These are phyloP conservation scores for Massarina eburnea DNA, from an alignment of 2,329 filamentous ascomycete genomes.

Conservation along the genomic window DNA sequence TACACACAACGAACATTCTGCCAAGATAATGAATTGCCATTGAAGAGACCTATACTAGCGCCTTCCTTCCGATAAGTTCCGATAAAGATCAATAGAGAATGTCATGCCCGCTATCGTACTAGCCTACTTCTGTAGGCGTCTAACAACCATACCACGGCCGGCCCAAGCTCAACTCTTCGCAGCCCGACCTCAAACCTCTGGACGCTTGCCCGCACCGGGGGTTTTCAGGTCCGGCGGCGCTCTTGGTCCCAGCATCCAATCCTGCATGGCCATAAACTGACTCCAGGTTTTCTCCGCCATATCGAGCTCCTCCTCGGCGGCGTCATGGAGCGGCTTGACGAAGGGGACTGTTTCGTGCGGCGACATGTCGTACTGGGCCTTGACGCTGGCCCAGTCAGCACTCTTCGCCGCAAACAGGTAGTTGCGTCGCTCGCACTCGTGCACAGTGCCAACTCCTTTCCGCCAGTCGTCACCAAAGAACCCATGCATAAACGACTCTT, in stretches of 20 bases:
- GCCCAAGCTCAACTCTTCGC: constrained; percentile 26
- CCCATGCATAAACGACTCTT: constrained; percentile 80
- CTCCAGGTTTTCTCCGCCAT: constrained; percentile 85
- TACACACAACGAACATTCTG: too few species aligned
- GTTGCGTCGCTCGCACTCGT: constrained; percentile 88
- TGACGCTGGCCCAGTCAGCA: constrained; percentile 84
- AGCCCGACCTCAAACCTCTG: constrained; percentile 15
- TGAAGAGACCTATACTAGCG: background rate
- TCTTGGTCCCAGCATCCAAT: constrained; percentile 94
- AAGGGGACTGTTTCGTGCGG: constrained; percentile 85
- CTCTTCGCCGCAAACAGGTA: constrained; percentile 96
- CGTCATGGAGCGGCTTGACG: constrained; percentile 76
- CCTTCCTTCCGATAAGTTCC: background rate
- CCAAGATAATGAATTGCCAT: too few species aligned
- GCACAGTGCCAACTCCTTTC: constrained; percentile 75
- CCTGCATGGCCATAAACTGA: constrained; percentile 94
- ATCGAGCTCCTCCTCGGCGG: constrained; percentile 77
- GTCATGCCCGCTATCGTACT: constrained; percentile 1
- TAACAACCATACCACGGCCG: constrained; percentile 5
- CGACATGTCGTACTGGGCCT: constrained; percentile 85
- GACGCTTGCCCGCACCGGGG: constrained; percentile 30
- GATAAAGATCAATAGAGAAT: too few species aligned
- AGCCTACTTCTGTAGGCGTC: background rate
- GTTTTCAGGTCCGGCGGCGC: constrained; percentile 53
- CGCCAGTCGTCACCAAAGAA: constrained; percentile 97